Percentiles rank a stretch among this genome's conserved stretches.
Evolutionary conservation across 129 eudicot species (phyloP).

Genomic region (Deinandra increscens): DNA sequence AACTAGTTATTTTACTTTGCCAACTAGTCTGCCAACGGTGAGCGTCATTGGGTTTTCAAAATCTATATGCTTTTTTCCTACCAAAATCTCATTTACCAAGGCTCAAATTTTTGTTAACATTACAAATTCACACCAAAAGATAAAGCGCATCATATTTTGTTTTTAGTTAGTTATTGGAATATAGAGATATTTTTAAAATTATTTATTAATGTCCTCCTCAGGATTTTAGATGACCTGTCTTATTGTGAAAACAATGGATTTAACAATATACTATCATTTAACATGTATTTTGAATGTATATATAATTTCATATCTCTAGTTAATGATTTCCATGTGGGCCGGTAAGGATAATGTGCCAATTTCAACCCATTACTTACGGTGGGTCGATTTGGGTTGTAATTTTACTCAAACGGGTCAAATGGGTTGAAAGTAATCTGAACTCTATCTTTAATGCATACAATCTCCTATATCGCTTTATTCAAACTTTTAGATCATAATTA

Average conservation of each 20-base stretch:
- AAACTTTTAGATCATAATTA: neutral
- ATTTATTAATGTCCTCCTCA: too few relatives aligned
- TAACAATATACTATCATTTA: neutral
- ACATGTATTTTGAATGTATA: neutral
- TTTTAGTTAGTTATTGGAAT: too few relatives aligned
- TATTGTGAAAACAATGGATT: neutral
- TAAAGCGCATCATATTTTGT: too few relatives aligned
- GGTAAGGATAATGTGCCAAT: neutral
- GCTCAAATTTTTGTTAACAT: too few relatives aligned
- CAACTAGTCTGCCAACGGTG: too few relatives aligned
- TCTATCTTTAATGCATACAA: neutral
- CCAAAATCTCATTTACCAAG: too few relatives aligned
- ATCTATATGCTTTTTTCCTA: too few relatives aligned
- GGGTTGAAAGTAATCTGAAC: neutral
- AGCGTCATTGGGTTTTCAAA: too few relatives aligned
- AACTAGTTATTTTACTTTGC: conserved; percentile 8
- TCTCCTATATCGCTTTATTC: neutral
- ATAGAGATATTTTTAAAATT: too few relatives aligned
- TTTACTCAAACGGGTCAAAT: neutral
- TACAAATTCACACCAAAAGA: too few relatives aligned
- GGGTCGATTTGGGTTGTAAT: conserved; percentile 1
- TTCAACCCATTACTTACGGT: neutral
- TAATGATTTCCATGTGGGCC: neutral
- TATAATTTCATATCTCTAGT: conserved; percentile 5
- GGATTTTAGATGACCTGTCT: too few relatives aligned